Evolutionary conservation across 2,329 filamentous ascomycete species (phyloP).

Genomic region (Dothideomycetidae sp.): DNA sequence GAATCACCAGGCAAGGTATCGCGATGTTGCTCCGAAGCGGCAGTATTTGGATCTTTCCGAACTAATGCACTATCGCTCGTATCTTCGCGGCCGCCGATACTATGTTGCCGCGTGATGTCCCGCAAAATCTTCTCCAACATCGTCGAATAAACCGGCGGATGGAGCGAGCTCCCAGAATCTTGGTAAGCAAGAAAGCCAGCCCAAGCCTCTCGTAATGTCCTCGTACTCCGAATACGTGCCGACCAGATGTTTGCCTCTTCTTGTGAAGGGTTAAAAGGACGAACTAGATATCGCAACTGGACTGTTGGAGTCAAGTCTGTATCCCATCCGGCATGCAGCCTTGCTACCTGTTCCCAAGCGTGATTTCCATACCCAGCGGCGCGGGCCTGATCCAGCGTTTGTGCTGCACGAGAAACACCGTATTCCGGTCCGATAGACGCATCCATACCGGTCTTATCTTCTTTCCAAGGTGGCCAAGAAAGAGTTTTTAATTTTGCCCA

Average conservation of each 20-base stretch:
- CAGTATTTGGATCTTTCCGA: conserved; percentile 13
- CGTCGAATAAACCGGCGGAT: conserved; percentile 36
- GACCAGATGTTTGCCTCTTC: conserved; percentile 33
- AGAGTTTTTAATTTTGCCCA: conserved; percentile 45
- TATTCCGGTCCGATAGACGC: conserved; percentile 41
- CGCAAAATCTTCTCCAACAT: conserved; percentile 44
- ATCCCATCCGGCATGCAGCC: conserved; percentile 48
- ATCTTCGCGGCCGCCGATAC: neutral
- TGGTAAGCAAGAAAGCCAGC: conserved; percentile 47
- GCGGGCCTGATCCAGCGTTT: conserved; percentile 41
- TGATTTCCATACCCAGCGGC: conserved; percentile 42
- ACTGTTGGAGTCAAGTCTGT: conserved; percentile 48
- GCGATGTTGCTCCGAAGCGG: neutral
- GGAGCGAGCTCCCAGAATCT: conserved; percentile 22
- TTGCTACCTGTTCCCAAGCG: conserved; percentile 39
- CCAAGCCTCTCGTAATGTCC: conserved; percentile 50
- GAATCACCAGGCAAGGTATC: conserved; percentile 44
- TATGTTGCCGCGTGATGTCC: conserved; percentile 15
- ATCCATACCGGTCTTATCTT: conserved; percentile 46
- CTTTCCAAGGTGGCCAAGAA: conserved; percentile 54
- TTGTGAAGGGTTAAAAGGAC: conserved; percentile 11
- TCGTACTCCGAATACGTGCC: conserved; percentile 43
- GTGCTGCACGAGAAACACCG: conserved; percentile 42
- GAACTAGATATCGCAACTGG: conserved; percentile 39
- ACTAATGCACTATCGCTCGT: conserved; percentile 2